A percentile compares a stretch with the other conserved stretches of the same genome.
These are phyloP conservation scores for Gossypium arboreum DNA, from an alignment of 345 rosid species.

Conservation along the genomic window DNA sequence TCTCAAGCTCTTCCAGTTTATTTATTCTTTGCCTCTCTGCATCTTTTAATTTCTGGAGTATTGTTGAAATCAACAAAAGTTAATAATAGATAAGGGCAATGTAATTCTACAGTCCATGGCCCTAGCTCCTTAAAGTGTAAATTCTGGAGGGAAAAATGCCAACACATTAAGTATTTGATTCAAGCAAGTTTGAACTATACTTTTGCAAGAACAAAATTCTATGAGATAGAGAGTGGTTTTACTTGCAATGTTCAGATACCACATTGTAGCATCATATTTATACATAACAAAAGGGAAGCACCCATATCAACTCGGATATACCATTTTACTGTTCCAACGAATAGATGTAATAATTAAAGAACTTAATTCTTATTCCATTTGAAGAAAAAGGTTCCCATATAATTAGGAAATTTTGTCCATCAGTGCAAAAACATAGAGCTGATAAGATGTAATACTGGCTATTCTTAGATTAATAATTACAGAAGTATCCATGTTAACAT, in stretches of 20 bases:
- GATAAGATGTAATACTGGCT: background rate
- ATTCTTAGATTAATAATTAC: background rate
- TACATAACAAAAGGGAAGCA: background rate
- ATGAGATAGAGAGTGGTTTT: background rate
- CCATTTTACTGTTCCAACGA: background rate
- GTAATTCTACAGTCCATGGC: background rate
- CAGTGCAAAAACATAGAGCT: background rate
- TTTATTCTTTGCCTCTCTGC: constrained; percentile 62
- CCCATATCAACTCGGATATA: background rate
- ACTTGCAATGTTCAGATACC: background rate
- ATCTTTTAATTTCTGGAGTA: constrained; percentile 56
- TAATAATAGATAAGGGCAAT: background rate
- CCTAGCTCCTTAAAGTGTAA: background rate
- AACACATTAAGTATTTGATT: background rate
- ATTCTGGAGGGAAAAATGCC: background rate
- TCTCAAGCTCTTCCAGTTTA: constrained; percentile 65
- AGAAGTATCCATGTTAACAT: background rate
- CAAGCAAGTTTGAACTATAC: background rate
- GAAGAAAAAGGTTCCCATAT: background rate
- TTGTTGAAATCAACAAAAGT: background rate
- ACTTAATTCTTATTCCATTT: background rate
- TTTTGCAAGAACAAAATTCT: background rate
- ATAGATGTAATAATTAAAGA: background rate
- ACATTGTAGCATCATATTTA: background rate
- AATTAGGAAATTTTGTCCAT: background rate